Conservation (phyloP, 148 eudicot genomes). For the Rhododendron mucronatum region DNA sequence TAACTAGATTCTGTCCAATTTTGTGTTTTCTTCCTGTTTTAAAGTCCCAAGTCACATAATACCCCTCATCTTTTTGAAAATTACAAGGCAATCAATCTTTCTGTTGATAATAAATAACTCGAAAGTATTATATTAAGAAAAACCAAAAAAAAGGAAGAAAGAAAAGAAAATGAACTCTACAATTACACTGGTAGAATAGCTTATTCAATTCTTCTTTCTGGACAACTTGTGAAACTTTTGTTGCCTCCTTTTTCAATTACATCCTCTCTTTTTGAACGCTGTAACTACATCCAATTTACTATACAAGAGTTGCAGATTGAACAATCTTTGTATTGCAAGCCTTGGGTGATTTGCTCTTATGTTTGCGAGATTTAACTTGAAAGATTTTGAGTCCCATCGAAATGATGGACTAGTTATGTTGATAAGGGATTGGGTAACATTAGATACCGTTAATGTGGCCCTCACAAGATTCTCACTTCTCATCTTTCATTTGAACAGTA, state of each 20-base stretch:
- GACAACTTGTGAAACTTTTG: background rate
- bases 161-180: background rate
- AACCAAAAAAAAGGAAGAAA: background rate
- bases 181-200: background rate
- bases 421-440: background rate
- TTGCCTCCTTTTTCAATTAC: background rate
- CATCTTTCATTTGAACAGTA: constrained; percentile 19
- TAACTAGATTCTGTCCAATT: background rate
- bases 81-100: background rate
- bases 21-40: background rate
- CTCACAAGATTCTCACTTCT: background rate
- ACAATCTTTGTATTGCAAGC: background rate
- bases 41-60: background rate
- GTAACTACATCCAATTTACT: background rate
- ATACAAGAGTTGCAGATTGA: background rate
- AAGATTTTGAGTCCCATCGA: background rate
- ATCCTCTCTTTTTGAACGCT: background rate
- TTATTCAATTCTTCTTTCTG: background rate
- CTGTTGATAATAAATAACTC: background rate
- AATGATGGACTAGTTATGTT: background rate
- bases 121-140: background rate
- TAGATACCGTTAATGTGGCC: background rate
- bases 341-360: background rate
- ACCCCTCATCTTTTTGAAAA: background rate
- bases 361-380: background rate